Conservation (phyloP, 176 grass and related monocot genomes). For the Elaeis guineensis region DNA sequence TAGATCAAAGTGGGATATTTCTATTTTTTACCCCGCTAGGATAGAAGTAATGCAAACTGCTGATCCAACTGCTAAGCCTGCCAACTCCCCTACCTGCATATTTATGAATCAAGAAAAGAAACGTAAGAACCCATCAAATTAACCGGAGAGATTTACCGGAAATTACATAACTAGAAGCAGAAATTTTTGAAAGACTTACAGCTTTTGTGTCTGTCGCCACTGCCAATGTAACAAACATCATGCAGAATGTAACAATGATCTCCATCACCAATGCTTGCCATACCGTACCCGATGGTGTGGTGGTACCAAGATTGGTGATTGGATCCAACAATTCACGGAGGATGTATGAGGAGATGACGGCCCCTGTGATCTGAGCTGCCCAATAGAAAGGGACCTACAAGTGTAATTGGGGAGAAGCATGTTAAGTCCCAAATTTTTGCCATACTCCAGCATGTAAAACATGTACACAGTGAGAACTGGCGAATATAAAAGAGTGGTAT, state of each 20-base stretch:
- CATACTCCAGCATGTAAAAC: too few species aligned
- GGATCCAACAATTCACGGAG: constrained; percentile 70
- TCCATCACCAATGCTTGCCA: constrained; percentile 73
- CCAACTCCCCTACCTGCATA: constrained; percentile 3
- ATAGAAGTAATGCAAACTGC: constrained; percentile 10
- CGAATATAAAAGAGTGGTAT: too few species aligned
- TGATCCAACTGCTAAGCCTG: constrained; percentile 6
- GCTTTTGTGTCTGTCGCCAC: constrained; percentile 89
- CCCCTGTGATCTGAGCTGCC: constrained; percentile 81
- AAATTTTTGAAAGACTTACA: constrained; percentile 21
- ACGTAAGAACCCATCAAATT: too few species aligned
- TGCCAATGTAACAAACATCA: constrained; percentile 95
- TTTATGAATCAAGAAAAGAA: neutral
- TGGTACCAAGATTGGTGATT: constrained; percentile 49
- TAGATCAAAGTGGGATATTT: neutral
- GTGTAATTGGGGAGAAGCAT: neutral
- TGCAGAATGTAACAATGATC: constrained; percentile 82
- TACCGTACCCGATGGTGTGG: constrained; percentile 40
- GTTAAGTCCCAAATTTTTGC: too few species aligned
- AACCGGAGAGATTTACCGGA: neutral
- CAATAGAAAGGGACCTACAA: constrained; percentile 94
- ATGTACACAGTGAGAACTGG: too few species aligned
- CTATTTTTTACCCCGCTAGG: constrained; percentile 4
- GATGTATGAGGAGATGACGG: constrained; percentile 63
- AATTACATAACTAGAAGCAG: neutral